A percentile compares a stretch with the other conserved stretches of the same genome.
phyloP scores from a whole-genome alignment of 768 basidiomycete species.

The Cyclocybe cylindracea region DNA sequence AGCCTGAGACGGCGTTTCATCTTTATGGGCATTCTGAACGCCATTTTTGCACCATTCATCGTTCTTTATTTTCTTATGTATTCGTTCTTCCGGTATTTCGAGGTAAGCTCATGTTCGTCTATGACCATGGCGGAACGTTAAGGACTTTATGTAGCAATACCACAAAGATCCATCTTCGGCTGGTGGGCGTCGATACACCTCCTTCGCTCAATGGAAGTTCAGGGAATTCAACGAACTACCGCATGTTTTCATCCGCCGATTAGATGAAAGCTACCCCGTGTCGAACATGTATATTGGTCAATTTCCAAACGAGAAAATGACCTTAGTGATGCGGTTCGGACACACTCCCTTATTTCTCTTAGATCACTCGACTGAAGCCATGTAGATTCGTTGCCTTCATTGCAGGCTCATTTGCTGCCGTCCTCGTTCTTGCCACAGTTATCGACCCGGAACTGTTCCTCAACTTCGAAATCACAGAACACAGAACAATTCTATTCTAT shows the following conservation, averaged over 20 bases:
- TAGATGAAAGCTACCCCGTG: conserved; percentile 86
- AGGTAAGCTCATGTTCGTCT: conserved; percentile 54
- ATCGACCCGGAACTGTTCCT: conserved; percentile 93
- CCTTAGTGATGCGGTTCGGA: conserved; percentile 83
- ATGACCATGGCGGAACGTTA: background rate
- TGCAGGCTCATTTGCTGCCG: conserved; percentile 94
- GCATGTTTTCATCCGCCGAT: conserved; percentile 83
- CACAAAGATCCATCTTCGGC: conserved; percentile 98
- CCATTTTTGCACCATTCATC: conserved; percentile 95
- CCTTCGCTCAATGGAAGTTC: conserved; percentile 97
- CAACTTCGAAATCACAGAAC: conserved; percentile 92
- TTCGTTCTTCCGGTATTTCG: conserved; percentile 99
- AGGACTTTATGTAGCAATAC: conserved; percentile 72
- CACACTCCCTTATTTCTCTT: background rate
- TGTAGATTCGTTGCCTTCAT: conserved; percentile 92
- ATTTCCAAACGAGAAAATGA: conserved; percentile 94
- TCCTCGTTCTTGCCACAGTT: conserved; percentile 88
- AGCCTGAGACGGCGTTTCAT: conserved; percentile 87
- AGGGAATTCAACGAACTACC: conserved; percentile 98
- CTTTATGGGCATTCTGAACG: conserved; percentile 97
- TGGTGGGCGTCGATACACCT: conserved; percentile 89
- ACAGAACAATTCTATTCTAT: conserved; percentile 94
- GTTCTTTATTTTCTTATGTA: conserved; percentile 96
- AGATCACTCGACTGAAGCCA: background rate
- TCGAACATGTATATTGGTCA: conserved; percentile 97